Evolutionary conservation across 2,329 filamentous ascomycete species (phyloP), one percentile per base, ranked within the genome.

Genomic region (Fonsecaea erecta): DNA sequence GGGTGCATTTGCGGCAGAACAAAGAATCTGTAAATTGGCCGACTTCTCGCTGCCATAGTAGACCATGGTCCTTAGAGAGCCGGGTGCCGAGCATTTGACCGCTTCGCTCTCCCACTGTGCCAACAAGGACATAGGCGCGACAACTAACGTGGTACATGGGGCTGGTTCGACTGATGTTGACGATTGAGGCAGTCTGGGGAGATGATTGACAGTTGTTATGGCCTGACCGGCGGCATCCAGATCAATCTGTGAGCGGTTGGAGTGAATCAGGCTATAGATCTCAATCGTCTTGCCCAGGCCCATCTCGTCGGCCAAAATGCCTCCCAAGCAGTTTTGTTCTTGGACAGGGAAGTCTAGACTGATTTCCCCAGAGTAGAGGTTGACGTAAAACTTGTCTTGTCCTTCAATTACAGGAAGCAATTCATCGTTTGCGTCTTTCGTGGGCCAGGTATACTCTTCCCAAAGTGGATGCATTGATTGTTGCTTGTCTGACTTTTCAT

Each of bases 241-340:
- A 16, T 77, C 68, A 30, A 81, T 74, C 24, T 89, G 83, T 2
- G 87, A 89, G 67, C 86, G 87, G 75, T 98, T 91, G 0, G 91
- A 87, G 75, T 99, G 95, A 4, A 99, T 86, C 56, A 99, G 81
- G 77, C 92, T 95, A 67, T 99, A 86, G 93, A 99, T 98, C 75
- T 99, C 94, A 60, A 99, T 98, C 0, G 95, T 99, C 80, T 99
- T 99, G 35, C 95, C 95, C 1, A 99, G 82, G 53, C 95, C 95
- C 95, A 99, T 99, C 78, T 98, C 84, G 73, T 99, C 95, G 8
- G 95, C 95, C 48, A 99, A 81, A 63, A 99, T 91, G 5, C 95
- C 95, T 52, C 95, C 95, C 0, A 97, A 82, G 71, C 95, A 99
- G 75, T 96, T 92, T 74, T 98, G 95, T 73, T 98, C 92, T 75